phyloP scores from a whole-genome alignment of 139 green algal species.

The Chlorella ohadii region DNA sequence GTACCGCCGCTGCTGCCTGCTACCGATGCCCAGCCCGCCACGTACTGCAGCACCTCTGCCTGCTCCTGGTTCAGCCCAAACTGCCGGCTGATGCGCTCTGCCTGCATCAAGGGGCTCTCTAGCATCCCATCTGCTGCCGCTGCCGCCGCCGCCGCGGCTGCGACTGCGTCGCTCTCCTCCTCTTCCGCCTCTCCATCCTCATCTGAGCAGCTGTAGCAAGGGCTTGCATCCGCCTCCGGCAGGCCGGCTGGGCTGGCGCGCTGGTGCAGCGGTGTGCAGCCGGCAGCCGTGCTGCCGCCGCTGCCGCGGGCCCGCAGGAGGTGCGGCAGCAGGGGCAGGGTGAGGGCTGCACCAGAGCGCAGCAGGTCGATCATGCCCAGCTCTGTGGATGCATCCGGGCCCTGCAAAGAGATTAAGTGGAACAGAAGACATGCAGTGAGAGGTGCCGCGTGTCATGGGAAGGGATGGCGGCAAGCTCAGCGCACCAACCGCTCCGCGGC shows the following conservation, averaged over 20 bases:
- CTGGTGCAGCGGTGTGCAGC: not conserved
- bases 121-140: conserved; percentile 13
- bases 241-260: not conserved
- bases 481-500: too few species aligned
- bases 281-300: not conserved
- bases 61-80: conserved; percentile 77
- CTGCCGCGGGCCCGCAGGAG: conserved; percentile 29
- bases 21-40: conserved; percentile 43
- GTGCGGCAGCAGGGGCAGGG: conserved; percentile 42
- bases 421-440: too few species aligned
- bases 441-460: too few species aligned
- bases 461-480: too few species aligned
- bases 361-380: conserved; percentile 62
- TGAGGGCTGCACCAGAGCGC: not conserved
- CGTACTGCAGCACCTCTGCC: conserved; percentile 49
- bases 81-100: not conserved
- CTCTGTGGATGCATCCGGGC: conserved; percentile 69
- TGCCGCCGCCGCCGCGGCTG: not conserved
- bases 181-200: too few species aligned
- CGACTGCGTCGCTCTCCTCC: not conserved
- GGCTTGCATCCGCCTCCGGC: not conserved
- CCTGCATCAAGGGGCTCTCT: conserved; percentile 1
- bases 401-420: too few species aligned
- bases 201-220: conserved; percentile 21
- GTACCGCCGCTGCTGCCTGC: not conserved